Conservation (phyloP, 1,139 yeast genomes). For the Hanseniaspora sp. region DNA sequence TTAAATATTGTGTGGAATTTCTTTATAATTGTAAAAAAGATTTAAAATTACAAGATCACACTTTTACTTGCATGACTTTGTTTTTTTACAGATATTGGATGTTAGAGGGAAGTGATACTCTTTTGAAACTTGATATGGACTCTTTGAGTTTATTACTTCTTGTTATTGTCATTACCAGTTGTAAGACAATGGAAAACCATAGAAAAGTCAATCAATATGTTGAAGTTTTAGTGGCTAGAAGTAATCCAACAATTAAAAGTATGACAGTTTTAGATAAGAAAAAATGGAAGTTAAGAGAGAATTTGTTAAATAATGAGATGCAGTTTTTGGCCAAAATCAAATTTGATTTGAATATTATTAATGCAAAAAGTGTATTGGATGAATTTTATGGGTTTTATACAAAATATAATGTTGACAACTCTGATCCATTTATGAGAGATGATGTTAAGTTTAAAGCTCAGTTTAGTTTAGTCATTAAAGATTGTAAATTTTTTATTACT, state of each 20-base stretch:
- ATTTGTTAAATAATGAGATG: constrained; percentile 27
- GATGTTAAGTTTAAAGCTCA: constrained; percentile 19
- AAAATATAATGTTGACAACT: constrained; percentile 26
- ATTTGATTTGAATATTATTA: constrained; percentile 28
- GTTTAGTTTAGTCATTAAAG: constrained; percentile 28
- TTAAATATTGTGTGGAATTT: constrained; percentile 26
- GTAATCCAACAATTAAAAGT: constrained; percentile 22
- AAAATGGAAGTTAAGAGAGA: constrained; percentile 31
- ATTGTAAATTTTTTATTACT: constrained; percentile 28
- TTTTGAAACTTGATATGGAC: constrained; percentile 24
- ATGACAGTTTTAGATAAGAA: constrained; percentile 28
- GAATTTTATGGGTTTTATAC: constrained; percentile 29
- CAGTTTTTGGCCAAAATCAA: constrained; percentile 27
- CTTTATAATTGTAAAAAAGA: constrained; percentile 29
- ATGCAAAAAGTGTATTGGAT: constrained; percentile 30
- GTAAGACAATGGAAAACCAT: constrained; percentile 30
- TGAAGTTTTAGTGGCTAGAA: constrained; percentile 28
- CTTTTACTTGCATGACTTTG: constrained; percentile 30
- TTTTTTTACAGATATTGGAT: constrained; percentile 30
- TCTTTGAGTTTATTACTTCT: constrained; percentile 26
- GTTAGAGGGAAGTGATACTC: constrained; percentile 14
- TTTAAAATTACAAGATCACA: constrained; percentile 28
- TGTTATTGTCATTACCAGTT: constrained; percentile 30
- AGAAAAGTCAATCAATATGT: constrained; percentile 30
- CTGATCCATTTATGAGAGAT: constrained; percentile 17